Base-by-base conservation (phyloP, 2,329 filamentous ascomycete genomes). In the Neofusicoccum cordaticola region DNA sequence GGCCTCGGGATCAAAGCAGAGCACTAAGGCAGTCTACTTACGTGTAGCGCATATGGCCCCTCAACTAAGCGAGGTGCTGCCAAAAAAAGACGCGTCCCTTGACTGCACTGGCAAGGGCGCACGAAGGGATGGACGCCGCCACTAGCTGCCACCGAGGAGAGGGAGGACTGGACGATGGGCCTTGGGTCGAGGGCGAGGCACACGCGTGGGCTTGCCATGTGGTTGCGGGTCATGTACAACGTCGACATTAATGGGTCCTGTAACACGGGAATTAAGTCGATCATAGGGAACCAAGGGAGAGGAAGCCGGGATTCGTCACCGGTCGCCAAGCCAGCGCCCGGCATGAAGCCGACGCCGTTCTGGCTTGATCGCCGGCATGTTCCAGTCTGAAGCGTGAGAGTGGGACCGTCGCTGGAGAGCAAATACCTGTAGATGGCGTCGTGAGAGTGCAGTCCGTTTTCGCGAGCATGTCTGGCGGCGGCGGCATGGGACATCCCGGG, bases 351-450 rank as follows among this genome's bases (percentile, higher is more conserved):
- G 53, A 34, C 19, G 39, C 39, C 15, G 13, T 39, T 44, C 19
- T 44, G 37, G 12, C 39, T 44, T 6, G 41, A 60, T 47, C 56
- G 56, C 19, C 31, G 42, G 56, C 53, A 58, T 58, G 53, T 58
- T 58, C 53, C 53, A 58, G 35, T 58, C 19, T 58, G 53, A 58
- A 58, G 53, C 53, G 44, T 22, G 39, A 58, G 22, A 44, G 53
- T 58, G 53, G 53, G 27, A 44, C 53, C 53, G n/a, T 12, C 12
- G 31, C 13, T 9, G 53, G 22, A 45, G 13, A 2, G 22, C 15
- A 19, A 19, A 45, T 50, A 50, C 3, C 4, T 5, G n/a, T 34
- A n/a, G 15, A 31, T 9, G 31, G 41, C 6, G 44, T 35, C 27
- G 11, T 37, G 37, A 22, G 42, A 22, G 42, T 31, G 27, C 27